These are phyloP conservation scores for Pseudogymnoascus sp. DNA, from an alignment of 2,329 filamentous ascomycete species.

Conservation along the genomic window DNA sequence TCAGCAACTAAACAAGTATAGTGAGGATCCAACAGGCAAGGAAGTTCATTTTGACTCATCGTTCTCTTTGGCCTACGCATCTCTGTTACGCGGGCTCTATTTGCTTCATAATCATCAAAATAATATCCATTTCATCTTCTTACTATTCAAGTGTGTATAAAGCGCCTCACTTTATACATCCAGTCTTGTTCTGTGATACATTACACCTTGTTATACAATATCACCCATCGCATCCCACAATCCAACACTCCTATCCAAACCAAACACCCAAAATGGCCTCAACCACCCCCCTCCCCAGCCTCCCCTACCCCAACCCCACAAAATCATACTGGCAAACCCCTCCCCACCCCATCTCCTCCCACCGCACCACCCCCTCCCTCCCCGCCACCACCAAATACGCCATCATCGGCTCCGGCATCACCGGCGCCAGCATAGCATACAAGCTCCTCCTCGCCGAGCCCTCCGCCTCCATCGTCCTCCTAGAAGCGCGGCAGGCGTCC, in stretches of 20 bases:
- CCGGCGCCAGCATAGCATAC: slow-evolving; percentile 18
- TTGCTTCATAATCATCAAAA: background rate
- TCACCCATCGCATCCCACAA: background rate
- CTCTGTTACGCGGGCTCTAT: background rate
- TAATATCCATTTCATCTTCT: background rate
- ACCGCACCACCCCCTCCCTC: slow-evolving; percentile 18
- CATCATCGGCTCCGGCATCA: slow-evolving; percentile 21
- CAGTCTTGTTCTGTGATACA: background rate
- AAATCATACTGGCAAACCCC: slow-evolving; percentile 29
- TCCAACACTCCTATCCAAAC: background rate
- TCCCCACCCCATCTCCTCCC: slow-evolving; percentile 26
- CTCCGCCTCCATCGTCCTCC: slow-evolving; percentile 23
- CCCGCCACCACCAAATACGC: slow-evolving; percentile 15
- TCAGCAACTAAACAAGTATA: background rate
- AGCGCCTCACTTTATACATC: background rate
- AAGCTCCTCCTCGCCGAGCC: slow-evolving; percentile 23
- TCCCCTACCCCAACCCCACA: slow-evolving; percentile 26
- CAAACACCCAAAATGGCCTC: background rate
- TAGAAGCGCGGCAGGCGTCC: slow-evolving; percentile 29
- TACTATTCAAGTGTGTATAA: background rate
- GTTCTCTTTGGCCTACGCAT: background rate
- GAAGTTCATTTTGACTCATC: background rate
- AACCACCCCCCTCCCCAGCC: slow-evolving; percentile 9
- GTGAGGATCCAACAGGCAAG: background rate
- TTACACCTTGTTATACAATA: background rate